Evolutionary conservation across 441 rosid species (phyloP).

Genomic region (Arabidopsis hybrid): DNA sequence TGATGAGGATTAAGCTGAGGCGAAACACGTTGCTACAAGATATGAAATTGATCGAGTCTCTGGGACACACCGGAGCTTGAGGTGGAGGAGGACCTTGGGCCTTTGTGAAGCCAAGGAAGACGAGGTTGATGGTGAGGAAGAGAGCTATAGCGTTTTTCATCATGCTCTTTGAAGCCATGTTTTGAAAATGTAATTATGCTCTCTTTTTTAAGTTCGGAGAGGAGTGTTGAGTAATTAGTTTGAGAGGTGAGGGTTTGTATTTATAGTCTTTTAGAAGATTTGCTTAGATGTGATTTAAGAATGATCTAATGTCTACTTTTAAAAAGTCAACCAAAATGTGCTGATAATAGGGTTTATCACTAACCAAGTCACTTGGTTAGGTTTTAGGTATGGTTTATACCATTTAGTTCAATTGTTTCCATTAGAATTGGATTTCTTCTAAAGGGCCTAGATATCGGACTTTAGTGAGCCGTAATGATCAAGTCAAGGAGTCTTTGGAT

Average conservation of each 20-base stretch:
- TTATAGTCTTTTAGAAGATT: background rate
- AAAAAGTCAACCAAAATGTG: background rate
- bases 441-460: too few species aligned
- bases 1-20: background rate
- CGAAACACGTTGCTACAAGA: background rate
- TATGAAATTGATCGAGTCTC: background rate
- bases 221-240: background rate
- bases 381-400: too few species aligned
- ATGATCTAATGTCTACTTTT: background rate
- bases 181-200: too few species aligned
- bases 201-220: background rate
- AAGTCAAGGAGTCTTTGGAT: too few species aligned
- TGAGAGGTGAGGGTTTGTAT: constrained; percentile 8
- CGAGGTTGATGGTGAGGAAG: constrained; percentile 19
- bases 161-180: background rate
- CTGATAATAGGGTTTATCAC: background rate
- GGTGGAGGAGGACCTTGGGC: background rate
- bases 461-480: too few species aligned
- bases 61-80: background rate
- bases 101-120: constrained; percentile 7
- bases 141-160: constrained; percentile 7
- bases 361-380: background rate
- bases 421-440: too few species aligned
- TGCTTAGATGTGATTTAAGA: constrained; percentile 2
- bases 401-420: too few species aligned